Conservation (phyloP, 225 moss, liverwort and hornwort genomes). For the Physcomitrium patens region DNA sequence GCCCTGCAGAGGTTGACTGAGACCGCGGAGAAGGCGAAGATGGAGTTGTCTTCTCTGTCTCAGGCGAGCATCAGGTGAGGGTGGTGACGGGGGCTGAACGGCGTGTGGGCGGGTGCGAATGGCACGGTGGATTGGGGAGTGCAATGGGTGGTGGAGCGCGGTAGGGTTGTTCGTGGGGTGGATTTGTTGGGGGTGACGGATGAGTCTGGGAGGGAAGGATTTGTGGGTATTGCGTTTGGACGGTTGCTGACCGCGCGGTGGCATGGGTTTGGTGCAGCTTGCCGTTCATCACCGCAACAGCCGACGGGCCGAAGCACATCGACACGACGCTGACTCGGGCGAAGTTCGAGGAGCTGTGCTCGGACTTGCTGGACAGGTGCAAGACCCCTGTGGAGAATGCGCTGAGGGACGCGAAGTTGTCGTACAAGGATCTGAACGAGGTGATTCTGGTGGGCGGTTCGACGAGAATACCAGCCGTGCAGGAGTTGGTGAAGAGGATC, state of each 20-base stretch:
- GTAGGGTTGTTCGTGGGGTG: too few relatives aligned
- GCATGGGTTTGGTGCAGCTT: constrained; percentile 48
- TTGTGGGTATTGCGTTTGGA: background rate
- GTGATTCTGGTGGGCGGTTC: constrained; percentile 96
- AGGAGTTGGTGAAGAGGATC: constrained; percentile 73
- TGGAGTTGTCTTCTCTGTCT: constrained; percentile 82
- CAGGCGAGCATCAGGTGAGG: constrained; percentile 90
- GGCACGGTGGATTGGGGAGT: background rate
- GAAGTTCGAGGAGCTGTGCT: constrained; percentile 94
- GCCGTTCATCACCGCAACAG: constrained; percentile 96
- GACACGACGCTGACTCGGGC: constrained; percentile 80
- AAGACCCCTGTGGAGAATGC: constrained; percentile 89
- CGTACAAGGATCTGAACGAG: constrained; percentile 89
- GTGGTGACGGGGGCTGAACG: too few relatives aligned
- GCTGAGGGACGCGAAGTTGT: constrained; percentile 83
- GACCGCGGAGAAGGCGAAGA: constrained; percentile 94
- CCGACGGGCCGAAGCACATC: constrained; percentile 95
- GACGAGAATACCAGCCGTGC: constrained; percentile 93
- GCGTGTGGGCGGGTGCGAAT: background rate
- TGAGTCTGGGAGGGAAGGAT: too few relatives aligned
- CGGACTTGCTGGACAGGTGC: constrained; percentile 84
- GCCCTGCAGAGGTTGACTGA: constrained; percentile 88
- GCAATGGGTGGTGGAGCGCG: too few relatives aligned
- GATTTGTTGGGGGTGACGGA: too few relatives aligned
- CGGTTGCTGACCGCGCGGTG: background rate